Evolutionary conservation across 352 stramenopile species (phyloP).

Genomic region (Nothophytophthora sp.): DNA sequence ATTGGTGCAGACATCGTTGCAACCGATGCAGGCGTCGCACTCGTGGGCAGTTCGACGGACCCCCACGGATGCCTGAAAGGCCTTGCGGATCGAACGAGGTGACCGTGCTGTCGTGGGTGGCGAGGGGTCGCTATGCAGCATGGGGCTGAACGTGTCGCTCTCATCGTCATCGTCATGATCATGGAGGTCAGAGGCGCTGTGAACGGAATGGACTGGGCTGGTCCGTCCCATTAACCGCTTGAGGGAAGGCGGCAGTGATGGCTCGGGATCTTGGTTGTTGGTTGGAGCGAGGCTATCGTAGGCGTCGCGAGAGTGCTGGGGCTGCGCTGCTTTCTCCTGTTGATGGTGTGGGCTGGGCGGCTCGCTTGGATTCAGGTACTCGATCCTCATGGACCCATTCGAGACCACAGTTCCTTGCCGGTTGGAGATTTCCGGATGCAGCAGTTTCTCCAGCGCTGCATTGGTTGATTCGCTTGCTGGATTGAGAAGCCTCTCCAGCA

Average conservation of each 20-base stretch:
- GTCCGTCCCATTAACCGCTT: constrained; percentile 10
- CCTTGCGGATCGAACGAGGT: constrained; percentile 11
- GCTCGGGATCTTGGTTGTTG: constrained; percentile 10
- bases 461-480: too few species aligned
- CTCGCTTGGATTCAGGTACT: constrained; percentile 36
- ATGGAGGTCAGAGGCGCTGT: constrained; percentile 5
- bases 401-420: constrained; percentile 21
- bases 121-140: constrained; percentile 15
- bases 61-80: constrained; percentile 24
- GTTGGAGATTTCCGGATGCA: constrained; percentile 24
- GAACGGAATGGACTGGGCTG: constrained; percentile 12
- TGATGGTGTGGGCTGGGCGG: constrained; percentile 23
- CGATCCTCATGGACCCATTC: constrained; percentile 41
- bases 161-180: constrained; percentile 14
- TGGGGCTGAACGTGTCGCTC: constrained; percentile 7
- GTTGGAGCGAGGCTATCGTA: constrained; percentile 5
- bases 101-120: constrained; percentile 8
- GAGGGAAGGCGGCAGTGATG: constrained; percentile 10
- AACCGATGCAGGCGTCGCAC: constrained; percentile 78
- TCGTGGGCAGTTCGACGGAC: constrained; percentile 34
- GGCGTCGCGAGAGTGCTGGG: constrained; percentile 6
- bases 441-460: constrained; percentile 24
- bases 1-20: constrained; percentile 74
- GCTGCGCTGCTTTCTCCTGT: constrained; percentile 10
- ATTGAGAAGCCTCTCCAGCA: background rate